phyloP scores from a whole-genome alignment of 2,329 filamentous ascomycete genomes.

The Taxawa tesnikishii region DNA sequence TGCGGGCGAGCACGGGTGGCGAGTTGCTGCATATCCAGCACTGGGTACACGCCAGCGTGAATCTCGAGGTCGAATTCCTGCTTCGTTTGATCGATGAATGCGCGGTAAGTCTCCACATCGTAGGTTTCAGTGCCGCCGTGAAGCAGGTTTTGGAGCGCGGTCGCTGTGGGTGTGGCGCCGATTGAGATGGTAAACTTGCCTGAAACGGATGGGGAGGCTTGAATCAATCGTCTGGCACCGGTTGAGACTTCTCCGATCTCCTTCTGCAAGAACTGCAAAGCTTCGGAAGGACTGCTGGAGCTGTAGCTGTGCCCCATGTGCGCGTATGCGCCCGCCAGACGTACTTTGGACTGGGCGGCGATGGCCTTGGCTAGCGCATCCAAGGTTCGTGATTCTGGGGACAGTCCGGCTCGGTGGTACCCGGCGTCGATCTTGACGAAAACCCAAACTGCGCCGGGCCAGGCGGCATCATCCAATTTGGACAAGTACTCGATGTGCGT shows the following conservation, averaged over 20 bases:
- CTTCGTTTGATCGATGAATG: slow-evolving; percentile 22
- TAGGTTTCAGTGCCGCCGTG: slow-evolving; percentile 23
- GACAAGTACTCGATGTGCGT: slow-evolving; percentile 44
- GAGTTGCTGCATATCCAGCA: slow-evolving; percentile 68
- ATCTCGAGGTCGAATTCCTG: slow-evolving; percentile 43
- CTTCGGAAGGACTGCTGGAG: slow-evolving; percentile 40
- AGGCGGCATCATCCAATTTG: slow-evolving; percentile 19
- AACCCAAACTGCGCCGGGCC: slow-evolving; percentile 37
- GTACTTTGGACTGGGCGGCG: slow-evolving; percentile 26
- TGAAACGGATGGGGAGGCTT: slow-evolving; percentile 11
- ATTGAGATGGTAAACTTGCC: slow-evolving; percentile 48
- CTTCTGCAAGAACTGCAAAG: slow-evolving; percentile 44
- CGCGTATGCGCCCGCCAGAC: slow-evolving; percentile 55
- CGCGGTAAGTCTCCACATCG: slow-evolving; percentile 24
- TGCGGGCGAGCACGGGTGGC: slow-evolving; percentile 51
- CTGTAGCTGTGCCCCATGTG: slow-evolving; percentile 64
- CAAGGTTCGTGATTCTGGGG: slow-evolving; percentile 36
- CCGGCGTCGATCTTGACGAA: slow-evolving; percentile 69
- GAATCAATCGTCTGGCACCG: slow-evolving; percentile 26
- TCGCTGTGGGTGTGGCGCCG: slow-evolving; percentile 65
- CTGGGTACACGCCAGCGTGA: slow-evolving; percentile 65
- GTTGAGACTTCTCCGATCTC: slow-evolving; percentile 46
- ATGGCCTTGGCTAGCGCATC: slow-evolving; percentile 36
- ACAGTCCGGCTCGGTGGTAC: slow-evolving; percentile 56
- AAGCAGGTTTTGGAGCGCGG: slow-evolving; percentile 49